Evolutionary conservation across 495 filamentous ascomycete genomes (phyloP), one percentile per base, ranked within the genome.

Genomic region (Cercophora newfieldiana): DNA sequence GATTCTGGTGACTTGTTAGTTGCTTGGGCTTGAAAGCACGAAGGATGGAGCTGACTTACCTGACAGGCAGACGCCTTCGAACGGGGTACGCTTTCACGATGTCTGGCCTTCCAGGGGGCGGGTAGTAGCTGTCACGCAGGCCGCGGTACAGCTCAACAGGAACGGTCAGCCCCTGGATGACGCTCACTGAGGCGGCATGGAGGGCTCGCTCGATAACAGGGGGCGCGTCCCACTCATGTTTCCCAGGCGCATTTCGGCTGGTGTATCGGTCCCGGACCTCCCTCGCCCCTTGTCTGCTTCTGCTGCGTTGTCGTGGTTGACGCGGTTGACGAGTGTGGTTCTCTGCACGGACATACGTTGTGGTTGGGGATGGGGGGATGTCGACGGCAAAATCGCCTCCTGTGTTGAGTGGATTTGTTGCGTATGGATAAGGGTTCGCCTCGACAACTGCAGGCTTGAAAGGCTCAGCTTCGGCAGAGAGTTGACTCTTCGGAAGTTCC

Each of bases 81-180:
- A 70, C 67, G 19, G 67, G 63, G 59, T 80, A 80, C 0, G 65
- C 69, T 59, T 80, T 80, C 25, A 78, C 65, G 28, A 74, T 66
- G 16, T 68, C 71, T 0, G 77, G 75, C 3, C 68, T 58, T 10
- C 60, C 68, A 0, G 68, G 61, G 0, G 72, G 68, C 0, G 74
- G 74, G 58, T 74, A 70, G 63, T 71, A 70, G 22, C 62, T 68
- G 21, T 72, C 65, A 7, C 71, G 64, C 14, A 72, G 67, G 1
- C 64, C 68, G 25, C 65, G 68, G 48, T 66, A 73, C 66, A 74
- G 50, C 44, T 63, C 72, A 30, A 71, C 50, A 10, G 70, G 72
- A 25, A 67, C 50, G 37, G 51, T 58, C 18, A 71, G 60, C 7
- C 66, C 64, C 31, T 68, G 60, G 28, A 74, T 69, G 30, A 71